Conservation (phyloP, 306 rosid species). For the Astragalus membranaceus region DNA sequence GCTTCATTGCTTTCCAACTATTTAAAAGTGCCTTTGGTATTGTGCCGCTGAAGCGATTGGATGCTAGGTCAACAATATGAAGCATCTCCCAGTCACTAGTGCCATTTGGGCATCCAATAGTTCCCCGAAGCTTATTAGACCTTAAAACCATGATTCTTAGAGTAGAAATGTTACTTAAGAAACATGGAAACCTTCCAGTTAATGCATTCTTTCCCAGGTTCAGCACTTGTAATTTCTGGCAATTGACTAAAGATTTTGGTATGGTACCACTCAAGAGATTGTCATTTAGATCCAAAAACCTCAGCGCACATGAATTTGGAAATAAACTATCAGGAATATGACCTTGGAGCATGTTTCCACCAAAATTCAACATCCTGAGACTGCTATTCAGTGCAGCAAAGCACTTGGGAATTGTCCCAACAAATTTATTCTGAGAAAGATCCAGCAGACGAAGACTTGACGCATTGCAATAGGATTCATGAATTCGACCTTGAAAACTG, state of each 20-base stretch:
- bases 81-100: constrained; percentile 7
- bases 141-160: not conserved
- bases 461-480: constrained; percentile 20
- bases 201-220: not conserved
- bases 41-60: constrained; percentile 24
- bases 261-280: constrained; percentile 15
- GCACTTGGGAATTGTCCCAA: constrained; percentile 22
- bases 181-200: not conserved
- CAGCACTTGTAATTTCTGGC: not conserved
- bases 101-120: constrained; percentile 3
- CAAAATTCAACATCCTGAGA: not conserved
- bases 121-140: not conserved
- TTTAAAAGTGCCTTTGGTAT: not conserved
- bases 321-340: not conserved
- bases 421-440: constrained; percentile 19
- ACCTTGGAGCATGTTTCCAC: constrained; percentile 9
- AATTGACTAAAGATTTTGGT: not conserved
- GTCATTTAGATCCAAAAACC: constrained; percentile 13
- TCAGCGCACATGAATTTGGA: not conserved
- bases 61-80: constrained; percentile 15
- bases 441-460: constrained; percentile 15
- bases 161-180: not conserved
- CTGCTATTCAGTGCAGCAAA: not conserved
- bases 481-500: not conserved
- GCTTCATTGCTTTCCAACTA: constrained; percentile 3